A percentile compares a stretch with the other conserved stretches of the same genome.
Evolutionary conservation across 2,329 filamentous ascomycete genomes (phyloP).

Genomic region (Macrophomina phaseolina): DNA sequence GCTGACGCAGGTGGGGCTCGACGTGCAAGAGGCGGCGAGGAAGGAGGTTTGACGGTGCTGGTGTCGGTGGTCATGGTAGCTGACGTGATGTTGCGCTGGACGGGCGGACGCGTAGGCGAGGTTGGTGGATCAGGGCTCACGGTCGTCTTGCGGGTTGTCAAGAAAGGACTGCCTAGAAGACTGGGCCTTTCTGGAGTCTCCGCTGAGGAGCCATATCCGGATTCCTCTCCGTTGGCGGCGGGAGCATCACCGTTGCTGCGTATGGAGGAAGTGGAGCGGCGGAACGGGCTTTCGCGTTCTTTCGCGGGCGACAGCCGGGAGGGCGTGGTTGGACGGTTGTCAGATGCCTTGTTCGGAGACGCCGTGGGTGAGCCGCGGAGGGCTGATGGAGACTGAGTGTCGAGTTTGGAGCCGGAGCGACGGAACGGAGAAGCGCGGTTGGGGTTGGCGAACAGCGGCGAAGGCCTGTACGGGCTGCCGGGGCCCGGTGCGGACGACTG

Average conservation of each 20-base stretch:
- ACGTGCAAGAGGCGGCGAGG: conserved; percentile 37
- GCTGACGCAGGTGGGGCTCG: conserved; percentile 45
- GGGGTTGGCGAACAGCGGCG: conserved; percentile 50
- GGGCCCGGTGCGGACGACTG: conserved; percentile 21
- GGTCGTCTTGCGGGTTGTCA: conserved; percentile 38
- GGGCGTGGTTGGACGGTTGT: conserved; percentile 27
- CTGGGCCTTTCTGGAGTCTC: conserved; percentile 40
- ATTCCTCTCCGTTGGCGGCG: conserved; percentile 16
- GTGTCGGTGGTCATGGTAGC: conserved; percentile 15
- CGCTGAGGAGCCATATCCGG: conserved; percentile 31
- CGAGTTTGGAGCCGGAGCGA: conserved; percentile 47
- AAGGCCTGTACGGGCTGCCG: conserved; percentile 46
- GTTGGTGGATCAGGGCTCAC: conserved; percentile 37
- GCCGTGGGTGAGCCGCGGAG: conserved; percentile 33
- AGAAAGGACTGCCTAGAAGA: conserved; percentile 29
- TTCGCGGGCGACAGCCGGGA: conserved; percentile 32
- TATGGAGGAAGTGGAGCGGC: conserved; percentile 43
- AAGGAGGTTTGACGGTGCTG: conserved; percentile 28
- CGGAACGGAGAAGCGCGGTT: conserved; percentile 52
- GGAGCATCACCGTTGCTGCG: conserved; percentile 32
- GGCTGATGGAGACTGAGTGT: conserved; percentile 46
- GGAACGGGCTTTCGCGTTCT: conserved; percentile 29
- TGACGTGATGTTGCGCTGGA: conserved; percentile 34
- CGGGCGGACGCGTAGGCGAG: conserved; percentile 38
- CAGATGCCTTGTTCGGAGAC: conserved; percentile 29